These are phyloP conservation scores for Naegleria gruberi DNA, from an alignment of 208 protist genomes.

Conservation along the genomic window DNA sequence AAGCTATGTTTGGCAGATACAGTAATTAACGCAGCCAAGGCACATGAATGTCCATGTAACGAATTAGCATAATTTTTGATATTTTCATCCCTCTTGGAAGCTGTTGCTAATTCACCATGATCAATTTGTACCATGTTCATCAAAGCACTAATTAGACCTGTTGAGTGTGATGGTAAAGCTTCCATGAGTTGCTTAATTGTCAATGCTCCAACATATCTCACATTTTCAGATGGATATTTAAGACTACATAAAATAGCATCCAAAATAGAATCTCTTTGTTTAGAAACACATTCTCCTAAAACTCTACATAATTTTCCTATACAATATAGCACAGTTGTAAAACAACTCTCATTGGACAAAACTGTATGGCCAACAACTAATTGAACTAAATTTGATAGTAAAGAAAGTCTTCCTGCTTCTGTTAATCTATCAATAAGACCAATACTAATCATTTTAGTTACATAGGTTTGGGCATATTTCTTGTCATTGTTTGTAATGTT, in stretches of 20 bases:
- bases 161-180: not conserved
- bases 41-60: not conserved
- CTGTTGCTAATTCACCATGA: constrained; percentile 9
- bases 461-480: not conserved
- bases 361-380: not conserved
- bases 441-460: not conserved
- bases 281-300: not conserved
- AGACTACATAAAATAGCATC: constrained; percentile 5
- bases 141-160: not conserved
- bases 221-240: not conserved
- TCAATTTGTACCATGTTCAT: constrained; percentile 16
- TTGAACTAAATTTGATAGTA: not conserved
- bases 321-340: not conserved
- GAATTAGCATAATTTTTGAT: not conserved
- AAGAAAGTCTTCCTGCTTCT: not conserved
- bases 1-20: not conserved
- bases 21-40: not conserved
- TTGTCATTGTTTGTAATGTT: not conserved
- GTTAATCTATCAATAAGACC: not conserved
- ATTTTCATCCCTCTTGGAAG: not conserved
- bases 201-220: not conserved
- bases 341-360: not conserved
- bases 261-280: not conserved
- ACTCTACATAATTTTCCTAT: not conserved
- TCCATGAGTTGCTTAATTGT: not conserved